Conservation (phyloP, 75 land plant genomes). For the Chamaecyparis obtusa region DNA sequence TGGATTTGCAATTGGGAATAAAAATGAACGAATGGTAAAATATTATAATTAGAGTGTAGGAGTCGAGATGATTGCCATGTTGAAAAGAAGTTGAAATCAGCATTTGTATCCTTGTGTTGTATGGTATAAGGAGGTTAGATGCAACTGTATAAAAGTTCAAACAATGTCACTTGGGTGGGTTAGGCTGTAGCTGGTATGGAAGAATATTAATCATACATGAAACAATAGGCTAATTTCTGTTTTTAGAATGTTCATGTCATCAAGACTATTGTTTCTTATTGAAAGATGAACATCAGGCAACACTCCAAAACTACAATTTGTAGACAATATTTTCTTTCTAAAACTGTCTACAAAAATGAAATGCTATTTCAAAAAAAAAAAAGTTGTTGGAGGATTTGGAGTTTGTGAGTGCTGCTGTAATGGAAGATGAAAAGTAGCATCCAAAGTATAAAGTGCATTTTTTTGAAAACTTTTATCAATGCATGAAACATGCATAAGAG, state of each 20-base stretch:
- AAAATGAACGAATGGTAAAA: not conserved
- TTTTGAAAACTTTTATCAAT: not conserved
- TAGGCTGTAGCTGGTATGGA: not conserved
- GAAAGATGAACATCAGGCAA: not conserved
- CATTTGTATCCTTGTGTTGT: too few relatives aligned
- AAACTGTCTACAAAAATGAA: not conserved
- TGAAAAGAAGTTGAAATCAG: not conserved
- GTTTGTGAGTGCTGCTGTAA: not conserved
- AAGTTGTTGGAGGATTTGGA: not conserved
- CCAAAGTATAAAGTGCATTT: not conserved
- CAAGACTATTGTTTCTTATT: not conserved
- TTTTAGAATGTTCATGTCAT: not conserved
- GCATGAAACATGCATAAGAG: too few relatives aligned
- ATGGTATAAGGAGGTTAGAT: not conserved
- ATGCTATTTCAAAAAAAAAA: not conserved
- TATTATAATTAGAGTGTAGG: not conserved
- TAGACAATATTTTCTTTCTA: not conserved
- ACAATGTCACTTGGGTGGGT: not conserved
- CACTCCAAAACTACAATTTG: not conserved
- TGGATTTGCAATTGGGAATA: not conserved
- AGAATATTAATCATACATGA: not conserved
- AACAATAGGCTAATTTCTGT: not conserved
- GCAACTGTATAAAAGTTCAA: not conserved
- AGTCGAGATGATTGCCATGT: not conserved
- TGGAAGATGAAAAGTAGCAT: not conserved